These are phyloP conservation scores for Pinus taeda DNA, from an alignment of 75 land plant species.

Conservation along the genomic window DNA sequence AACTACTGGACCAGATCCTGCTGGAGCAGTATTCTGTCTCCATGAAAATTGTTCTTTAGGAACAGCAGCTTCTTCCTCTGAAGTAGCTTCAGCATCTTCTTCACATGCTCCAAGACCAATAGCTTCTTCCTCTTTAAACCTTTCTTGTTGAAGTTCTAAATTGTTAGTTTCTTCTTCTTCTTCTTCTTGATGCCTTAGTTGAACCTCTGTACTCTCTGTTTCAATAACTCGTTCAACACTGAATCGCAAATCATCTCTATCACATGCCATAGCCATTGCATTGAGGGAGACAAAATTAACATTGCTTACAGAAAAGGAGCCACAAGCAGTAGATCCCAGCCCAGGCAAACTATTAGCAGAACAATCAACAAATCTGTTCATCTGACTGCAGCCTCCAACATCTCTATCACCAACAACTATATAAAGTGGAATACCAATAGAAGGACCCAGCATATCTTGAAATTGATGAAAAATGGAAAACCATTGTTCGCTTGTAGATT, in stretches of 20 bases:
- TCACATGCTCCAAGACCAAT: not conserved
- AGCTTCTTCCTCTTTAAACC: not conserved
- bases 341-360: slow-evolving; percentile 47
- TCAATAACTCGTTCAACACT: slow-evolving; percentile 46
- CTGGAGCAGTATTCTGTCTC: slow-evolving; percentile 21
- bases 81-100: not conserved
- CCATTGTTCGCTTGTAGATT: slow-evolving; percentile 49
- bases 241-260: slow-evolving; percentile 34
- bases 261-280: slow-evolving; percentile 53
- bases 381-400: slow-evolving; percentile 43
- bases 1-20: slow-evolving; percentile 52
- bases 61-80: not conserved
- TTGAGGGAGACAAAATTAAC: slow-evolving; percentile 61
- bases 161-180: not conserved
- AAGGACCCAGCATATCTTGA: slow-evolving; percentile 40
- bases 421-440: slow-evolving; percentile 41
- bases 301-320: slow-evolving; percentile 45
- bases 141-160: not conserved
- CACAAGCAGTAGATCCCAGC: slow-evolving; percentile 48
- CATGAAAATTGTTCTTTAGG: slow-evolving; percentile 7
- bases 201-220: slow-evolving; percentile 27
- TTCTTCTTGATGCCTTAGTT: not conserved
- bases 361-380: slow-evolving; percentile 26
- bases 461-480: slow-evolving; percentile 38
- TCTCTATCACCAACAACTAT: slow-evolving; percentile 62